These are phyloP conservation scores for Nannochloris sp. DNA, from an alignment of 139 green algal genomes.

Conservation along the genomic window DNA sequence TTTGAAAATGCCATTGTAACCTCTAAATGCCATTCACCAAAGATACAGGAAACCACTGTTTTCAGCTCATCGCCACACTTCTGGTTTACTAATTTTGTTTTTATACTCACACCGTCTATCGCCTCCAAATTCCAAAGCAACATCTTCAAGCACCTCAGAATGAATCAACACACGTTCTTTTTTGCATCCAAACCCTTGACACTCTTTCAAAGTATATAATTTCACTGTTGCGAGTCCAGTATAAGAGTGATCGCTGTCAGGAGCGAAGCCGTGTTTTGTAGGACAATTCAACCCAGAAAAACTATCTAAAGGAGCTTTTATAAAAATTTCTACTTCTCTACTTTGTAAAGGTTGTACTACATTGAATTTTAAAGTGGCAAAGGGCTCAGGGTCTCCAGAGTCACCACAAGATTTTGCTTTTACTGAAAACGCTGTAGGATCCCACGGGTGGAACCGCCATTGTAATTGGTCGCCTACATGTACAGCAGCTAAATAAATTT, in stretches of 20 bases:
- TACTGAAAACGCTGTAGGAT: neutral
- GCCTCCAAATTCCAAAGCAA: slow-evolving; percentile 20
- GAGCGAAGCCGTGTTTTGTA: neutral
- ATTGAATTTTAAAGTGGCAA: slow-evolving; percentile 3
- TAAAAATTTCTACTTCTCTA: neutral
- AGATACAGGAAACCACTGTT: too few species aligned
- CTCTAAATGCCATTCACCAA: too few species aligned
- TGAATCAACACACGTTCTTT: neutral
- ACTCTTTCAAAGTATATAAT: neutral
- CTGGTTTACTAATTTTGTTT: too few species aligned
- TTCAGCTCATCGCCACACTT: too few species aligned
- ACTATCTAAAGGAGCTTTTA: neutral
- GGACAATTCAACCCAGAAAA: slow-evolving; percentile 7
- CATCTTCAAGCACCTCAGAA: neutral
- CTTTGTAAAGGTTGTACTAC: slow-evolving; percentile 3
- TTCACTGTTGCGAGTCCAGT: neutral
- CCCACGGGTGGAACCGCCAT: slow-evolving; percentile 17
- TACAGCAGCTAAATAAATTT: slow-evolving; percentile 19
- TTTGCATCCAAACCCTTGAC: neutral
- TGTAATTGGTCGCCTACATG: neutral
- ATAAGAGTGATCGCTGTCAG: neutral
- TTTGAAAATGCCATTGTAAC: too few species aligned
- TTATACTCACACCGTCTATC: neutral
- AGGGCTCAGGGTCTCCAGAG: neutral
- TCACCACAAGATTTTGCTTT: slow-evolving; percentile 5